These are phyloP conservation scores for Kondoa subrosea DNA, from an alignment of 768 basidiomycete genomes.

Conservation along the genomic window DNA sequence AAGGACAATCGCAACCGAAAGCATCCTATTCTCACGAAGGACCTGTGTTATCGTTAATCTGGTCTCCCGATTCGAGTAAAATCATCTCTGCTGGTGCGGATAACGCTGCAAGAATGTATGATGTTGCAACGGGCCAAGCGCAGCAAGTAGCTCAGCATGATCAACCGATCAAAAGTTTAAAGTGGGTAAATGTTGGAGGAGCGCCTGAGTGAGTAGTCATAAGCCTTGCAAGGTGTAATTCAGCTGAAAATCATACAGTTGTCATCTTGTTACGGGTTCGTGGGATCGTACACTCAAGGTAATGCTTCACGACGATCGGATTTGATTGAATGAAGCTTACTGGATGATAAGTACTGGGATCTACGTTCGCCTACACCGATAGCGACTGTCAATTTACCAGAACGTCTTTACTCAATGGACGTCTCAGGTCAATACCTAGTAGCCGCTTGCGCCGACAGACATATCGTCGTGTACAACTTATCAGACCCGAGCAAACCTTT, in stretches of 20 bases:
- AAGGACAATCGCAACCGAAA: slow-evolving; percentile 62
- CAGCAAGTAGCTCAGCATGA: slow-evolving; percentile 25
- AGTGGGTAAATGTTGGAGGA: slow-evolving; percentile 19
- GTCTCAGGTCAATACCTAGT: slow-evolving; percentile 2
- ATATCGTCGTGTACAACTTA: slow-evolving; percentile 11
- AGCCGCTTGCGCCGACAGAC: slow-evolving; percentile 5
- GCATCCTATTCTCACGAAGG: slow-evolving; percentile 81
- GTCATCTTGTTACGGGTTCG: slow-evolving; percentile 76
- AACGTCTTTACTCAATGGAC: slow-evolving; percentile 62
- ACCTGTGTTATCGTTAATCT: slow-evolving; percentile 70
- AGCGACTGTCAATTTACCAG: slow-evolving; percentile 63
- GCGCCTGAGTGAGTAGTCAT: neutral
- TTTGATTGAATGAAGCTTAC: slow-evolving; percentile 6
- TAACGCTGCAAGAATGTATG: slow-evolving; percentile 86
- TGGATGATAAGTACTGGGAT: slow-evolving; percentile 67
- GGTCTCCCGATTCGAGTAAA: slow-evolving; percentile 64
- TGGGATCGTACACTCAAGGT: slow-evolving; percentile 98
- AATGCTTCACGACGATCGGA: slow-evolving; percentile 7
- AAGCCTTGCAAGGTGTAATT: neutral
- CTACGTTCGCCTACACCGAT: slow-evolving; percentile 57
- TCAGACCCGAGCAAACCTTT: slow-evolving; percentile 42
- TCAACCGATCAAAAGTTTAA: slow-evolving; percentile 23
- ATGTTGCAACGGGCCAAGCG: slow-evolving; percentile 58
- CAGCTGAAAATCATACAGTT: slow-evolving; percentile 25
- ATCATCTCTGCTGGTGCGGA: slow-evolving; percentile 85